These are phyloP conservation scores for Cladosporium sp. DNA, from an alignment of 2,329 filamentous ascomycete genomes.

Conservation along the genomic window DNA sequence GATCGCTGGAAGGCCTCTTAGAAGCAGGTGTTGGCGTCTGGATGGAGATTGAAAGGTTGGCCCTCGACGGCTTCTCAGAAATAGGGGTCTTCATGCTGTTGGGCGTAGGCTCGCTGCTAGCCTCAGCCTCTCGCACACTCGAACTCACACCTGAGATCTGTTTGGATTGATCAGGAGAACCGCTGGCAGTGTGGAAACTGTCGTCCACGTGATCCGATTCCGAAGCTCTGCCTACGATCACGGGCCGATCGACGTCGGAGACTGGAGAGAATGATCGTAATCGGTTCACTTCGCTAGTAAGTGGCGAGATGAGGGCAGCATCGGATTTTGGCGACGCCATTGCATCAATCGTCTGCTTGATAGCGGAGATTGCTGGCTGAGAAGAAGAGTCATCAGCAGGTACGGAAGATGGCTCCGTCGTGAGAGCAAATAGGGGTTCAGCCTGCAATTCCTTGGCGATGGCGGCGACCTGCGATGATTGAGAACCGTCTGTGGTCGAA, in stretches of 20 bases:
- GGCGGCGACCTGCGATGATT: too few species aligned
- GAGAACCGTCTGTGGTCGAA: too few species aligned
- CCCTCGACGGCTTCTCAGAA: background rate
- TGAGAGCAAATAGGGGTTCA: too few species aligned
- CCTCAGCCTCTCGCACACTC: too few species aligned
- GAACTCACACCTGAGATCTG: background rate
- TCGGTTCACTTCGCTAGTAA: background rate
- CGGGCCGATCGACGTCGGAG: background rate
- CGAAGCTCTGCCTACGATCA: background rate
- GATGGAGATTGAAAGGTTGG: background rate
- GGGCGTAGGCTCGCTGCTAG: too few species aligned
- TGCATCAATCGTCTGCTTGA: too few species aligned
- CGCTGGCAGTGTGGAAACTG: conserved; percentile 29
- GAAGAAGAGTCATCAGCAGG: too few species aligned
- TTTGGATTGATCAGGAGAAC: conserved; percentile 16
- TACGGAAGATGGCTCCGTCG: too few species aligned
- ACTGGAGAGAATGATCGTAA: too few species aligned
- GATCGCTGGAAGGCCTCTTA: background rate
- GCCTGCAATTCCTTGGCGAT: too few species aligned
- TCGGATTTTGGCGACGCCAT: too few species aligned
- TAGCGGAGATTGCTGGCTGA: background rate
- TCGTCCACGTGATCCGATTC: conserved; percentile 25
- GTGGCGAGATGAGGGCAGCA: too few species aligned
- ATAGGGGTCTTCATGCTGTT: background rate
- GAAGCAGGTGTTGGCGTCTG: background rate